Evolutionary conservation across 306 rosid genomes (phyloP), one percentile per base, ranked within the genome.

Genomic region (Carpinus viminea): DNA sequence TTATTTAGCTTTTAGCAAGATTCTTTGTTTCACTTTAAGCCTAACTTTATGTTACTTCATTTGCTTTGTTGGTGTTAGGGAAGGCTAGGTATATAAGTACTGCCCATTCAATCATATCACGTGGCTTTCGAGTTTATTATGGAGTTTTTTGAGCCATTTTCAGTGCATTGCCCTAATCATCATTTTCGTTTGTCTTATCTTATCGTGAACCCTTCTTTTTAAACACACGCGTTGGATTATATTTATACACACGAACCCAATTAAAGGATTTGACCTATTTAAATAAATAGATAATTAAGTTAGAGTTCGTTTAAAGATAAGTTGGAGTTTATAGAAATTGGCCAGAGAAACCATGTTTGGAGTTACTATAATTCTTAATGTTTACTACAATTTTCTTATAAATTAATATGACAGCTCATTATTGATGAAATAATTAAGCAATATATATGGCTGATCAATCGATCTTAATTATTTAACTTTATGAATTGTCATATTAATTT

Each of bases 41-140:
- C 81, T 88, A 85, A 88, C 97, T 92, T 94, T 90, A 92, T 89
- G 94, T 94, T 87, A 88, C 92, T 92, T 88, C 94, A 81, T 83
- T 72, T 78, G 79, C 82, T 88, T 84, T 88, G 81, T 84, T 80
- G 84, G 76, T 86, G 84, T 75, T 79, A 76, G 88, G 55, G 74
- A 80, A 80, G 85, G 86, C 34, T 31, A 31, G 34, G 34, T 31
- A 31, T 31, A 31, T 57, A 86, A 87, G 24, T 86, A 79, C 86
- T 55, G 60, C 83, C 53, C 72, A 1, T 79, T 86, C 92, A 85
- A 89, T 93, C 91, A 91, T 89, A 83, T 81, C 86, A 76, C 80
- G 76, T 78, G 83, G 17, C 55, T 78, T 59, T 74, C 76, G 73
- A 72, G 74, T 88, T 83, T 45, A 74, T 47, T 69, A 46, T 73